Evolutionary conservation across 148 eudicot genomes (phyloP), one percentile per base, ranked within the genome.

Genomic region (Vaccinium darrowii): DNA sequence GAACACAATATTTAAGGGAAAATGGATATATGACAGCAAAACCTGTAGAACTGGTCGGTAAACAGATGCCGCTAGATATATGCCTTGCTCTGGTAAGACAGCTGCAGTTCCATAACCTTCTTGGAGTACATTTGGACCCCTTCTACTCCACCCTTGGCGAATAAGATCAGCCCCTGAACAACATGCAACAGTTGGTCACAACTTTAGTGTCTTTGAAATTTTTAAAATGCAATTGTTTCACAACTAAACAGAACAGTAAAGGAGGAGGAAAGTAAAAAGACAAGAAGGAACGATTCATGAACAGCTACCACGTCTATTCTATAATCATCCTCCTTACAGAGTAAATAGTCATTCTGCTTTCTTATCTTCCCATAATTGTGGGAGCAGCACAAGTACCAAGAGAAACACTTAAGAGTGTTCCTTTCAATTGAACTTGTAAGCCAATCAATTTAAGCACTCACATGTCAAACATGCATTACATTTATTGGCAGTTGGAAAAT

Each of bases 51-150:
- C 94, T 63, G 99, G 99, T 80, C 98, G 92, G 84, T 97, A 97
- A 62, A 95, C 94, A 85, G 99, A 94, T 85, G 99, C 99, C 83
- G 98, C 98, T 81, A 97, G 88, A 87, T 97, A 97, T 60, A 97
- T 93, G 71, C 99, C 99, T 87, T 95, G 98, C 91, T 97, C 99
- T 58, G 98, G 98, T 78, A 97, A 90, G 75, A 95, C 95, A 84
- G 98, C 91, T 82, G 98, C 94, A 88, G 98, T 91, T 33, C 99
- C 99, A 91, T 95, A 97, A 86, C 99, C 99, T 91, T 97, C 99
- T 89, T 97, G 94, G 67, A 86, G 91, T 77, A 84, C 92, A 90
- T 91, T 93, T 81, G 92, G 89, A 83, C 95, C 91, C 87, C 91
- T 95, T 89, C 92, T 93, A 84, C 88, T 90, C 96, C 99, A 93